Base-by-base conservation (phyloP, 371 early-diverging fungal species). In the Mucor plumbeus region DNA sequence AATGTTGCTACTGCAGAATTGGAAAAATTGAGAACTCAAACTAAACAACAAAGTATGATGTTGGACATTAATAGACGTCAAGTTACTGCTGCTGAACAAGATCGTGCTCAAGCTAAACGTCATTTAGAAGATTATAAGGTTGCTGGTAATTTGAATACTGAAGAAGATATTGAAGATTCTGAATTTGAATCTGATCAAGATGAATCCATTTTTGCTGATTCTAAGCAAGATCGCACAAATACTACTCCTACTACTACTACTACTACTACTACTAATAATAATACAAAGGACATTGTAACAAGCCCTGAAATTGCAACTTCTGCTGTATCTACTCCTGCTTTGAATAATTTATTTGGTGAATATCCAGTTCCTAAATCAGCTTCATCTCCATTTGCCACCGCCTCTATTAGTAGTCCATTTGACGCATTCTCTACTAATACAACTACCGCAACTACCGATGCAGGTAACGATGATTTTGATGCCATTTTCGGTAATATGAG, bases 61-160 rank as follows among this genome's bases (percentile, higher is more conserved):
- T 53, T 81, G 48, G 82, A 80, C 71, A 81, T 84, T 59, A 80
- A 80, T 59, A 71, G 74, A 39, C 70, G 77, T 8, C 84, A 84
- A 69, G 82, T 82, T 0, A 80, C 79, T n/a, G 82, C 84, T 9
- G 77, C 82, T 53, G 84, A 80, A 34, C 76, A 78, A 54, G 84
- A 84, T 53, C 62, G 80, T 7, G 70, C 80, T 10, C 73, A 73
- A 53, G 81, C 77, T 3, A 72, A 73, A 34, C 73, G 79, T 13
- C 64, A 83, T 65, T 54, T 83, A 8, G 69, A 63, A 26, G 83
- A 83, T 54, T 75, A 71, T 34, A 75, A 77, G 50, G 67, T 69
- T 14, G 78, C 79, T 40, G 78, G 64, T 17, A 67, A 60, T 26
- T 41, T 77, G 35, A 65, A 36, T n/a, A 19, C 38, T 4, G 54